phyloP scores from a whole-genome alignment of 1,284 basidiomycete genomes.

The Cystobasidium pallidum region DNA sequence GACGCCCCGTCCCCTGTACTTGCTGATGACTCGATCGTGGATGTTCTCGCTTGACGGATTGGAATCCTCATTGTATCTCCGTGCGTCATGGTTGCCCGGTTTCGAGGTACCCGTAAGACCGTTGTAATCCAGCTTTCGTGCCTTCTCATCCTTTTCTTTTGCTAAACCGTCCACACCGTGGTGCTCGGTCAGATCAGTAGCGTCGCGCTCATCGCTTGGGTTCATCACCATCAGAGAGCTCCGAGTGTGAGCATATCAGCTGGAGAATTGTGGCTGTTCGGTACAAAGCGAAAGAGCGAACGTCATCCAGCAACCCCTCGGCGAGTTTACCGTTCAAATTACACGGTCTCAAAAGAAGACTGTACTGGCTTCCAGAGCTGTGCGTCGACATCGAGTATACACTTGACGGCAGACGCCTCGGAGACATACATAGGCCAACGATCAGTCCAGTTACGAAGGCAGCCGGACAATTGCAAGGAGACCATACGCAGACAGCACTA shows the following conservation, averaged over 20 bases:
- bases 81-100: no score
- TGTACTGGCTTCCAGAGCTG: no score
- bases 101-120: not conserved
- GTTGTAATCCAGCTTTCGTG: not conserved
- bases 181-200: not conserved
- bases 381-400: no score
- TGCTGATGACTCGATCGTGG: conserved; percentile 12
- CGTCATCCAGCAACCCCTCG: not conserved
- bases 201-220: not conserved
- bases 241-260: not conserved
- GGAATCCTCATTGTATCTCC: not conserved
- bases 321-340: not conserved
- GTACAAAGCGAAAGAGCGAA: not conserved
- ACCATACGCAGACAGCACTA: no score
- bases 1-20: conserved; percentile 14
- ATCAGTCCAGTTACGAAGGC: no score
- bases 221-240: not conserved
- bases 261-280: not conserved
- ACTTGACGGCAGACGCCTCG: no score
- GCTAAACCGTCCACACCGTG: not conserved
- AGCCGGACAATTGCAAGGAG: no score
- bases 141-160: not conserved
- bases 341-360: no score
- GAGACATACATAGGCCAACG: no score
- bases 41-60: not conserved